Conservation (phyloP, 129 eudicot species). For the Cynara cardunculus region DNA sequence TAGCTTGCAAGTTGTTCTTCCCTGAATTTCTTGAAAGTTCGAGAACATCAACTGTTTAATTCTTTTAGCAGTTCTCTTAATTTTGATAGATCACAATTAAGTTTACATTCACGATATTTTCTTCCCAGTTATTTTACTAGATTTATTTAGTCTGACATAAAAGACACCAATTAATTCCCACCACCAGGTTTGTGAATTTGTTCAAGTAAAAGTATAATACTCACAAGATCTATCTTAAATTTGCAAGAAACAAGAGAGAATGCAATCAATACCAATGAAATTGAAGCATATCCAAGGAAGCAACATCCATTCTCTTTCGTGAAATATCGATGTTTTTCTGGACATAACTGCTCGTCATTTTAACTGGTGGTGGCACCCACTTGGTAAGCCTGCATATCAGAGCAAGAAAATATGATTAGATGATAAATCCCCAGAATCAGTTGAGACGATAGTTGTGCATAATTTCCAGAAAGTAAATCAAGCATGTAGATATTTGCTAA, state of each 20-base stretch:
- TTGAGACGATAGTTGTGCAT: neutral
- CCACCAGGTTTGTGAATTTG: neutral
- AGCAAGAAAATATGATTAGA: constrained; percentile 9
- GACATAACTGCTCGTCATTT: constrained; percentile 89
- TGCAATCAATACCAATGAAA: constrained; percentile 73
- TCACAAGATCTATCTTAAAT: neutral
- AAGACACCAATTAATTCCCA: neutral
- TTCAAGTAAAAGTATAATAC: neutral
- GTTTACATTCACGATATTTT: neutral
- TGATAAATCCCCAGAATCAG: neutral
- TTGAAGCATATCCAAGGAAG: constrained; percentile 96
- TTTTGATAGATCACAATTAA: neutral
- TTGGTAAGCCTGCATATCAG: constrained; percentile 77
- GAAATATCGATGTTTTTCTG: constrained; percentile 74
- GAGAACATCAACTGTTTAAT: neutral
- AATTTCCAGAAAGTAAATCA: neutral
- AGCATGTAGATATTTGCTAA: neutral
- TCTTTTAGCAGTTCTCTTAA: neutral
- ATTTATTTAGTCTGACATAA: neutral
- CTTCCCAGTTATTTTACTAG: neutral
- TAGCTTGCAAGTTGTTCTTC: neutral
- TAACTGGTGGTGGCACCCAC: constrained; percentile 99
- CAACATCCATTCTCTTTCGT: constrained; percentile 97
- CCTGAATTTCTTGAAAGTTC: neutral
- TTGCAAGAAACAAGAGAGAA: neutral